phyloP scores from a whole-genome alignment of 257 asterid genomes.

The Avicennia marina region DNA sequence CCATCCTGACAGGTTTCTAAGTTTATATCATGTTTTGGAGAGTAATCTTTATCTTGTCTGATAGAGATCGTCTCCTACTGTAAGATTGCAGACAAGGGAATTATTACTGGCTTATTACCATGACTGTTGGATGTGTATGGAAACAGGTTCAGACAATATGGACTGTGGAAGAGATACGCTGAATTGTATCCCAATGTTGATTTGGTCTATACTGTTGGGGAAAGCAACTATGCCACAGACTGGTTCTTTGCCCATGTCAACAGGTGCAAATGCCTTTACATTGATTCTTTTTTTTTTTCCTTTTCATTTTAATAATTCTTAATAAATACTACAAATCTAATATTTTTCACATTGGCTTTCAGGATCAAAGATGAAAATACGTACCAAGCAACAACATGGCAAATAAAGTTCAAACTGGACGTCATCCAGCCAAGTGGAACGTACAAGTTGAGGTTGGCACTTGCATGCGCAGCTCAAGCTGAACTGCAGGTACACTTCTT shows the following conservation, averaged over 20 bases:
- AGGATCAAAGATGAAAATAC: conserved; percentile 49
- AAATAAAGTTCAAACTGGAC: conserved; percentile 57
- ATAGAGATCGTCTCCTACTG: not conserved
- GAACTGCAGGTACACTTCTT: conserved; percentile 71
- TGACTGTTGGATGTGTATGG: not conserved
- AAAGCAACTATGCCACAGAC: conserved; percentile 55
- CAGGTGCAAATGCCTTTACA: conserved; percentile 45
- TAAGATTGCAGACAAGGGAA: not conserved
- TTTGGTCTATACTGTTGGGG: conserved; percentile 54
- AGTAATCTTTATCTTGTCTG: too few species aligned
- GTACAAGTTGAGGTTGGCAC: conserved; percentile 61
- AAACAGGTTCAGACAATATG: conserved; percentile 59
- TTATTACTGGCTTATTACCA: not conserved
- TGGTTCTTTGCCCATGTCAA: conserved; percentile 83
- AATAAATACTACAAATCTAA: too few species aligned
- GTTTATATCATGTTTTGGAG: not conserved
- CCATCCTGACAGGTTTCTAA: conserved; percentile 50
- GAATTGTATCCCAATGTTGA: conserved; percentile 61
- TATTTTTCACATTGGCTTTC: too few species aligned
- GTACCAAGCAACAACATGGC: conserved; percentile 81
- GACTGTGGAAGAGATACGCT: conserved; percentile 66
- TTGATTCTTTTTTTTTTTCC: not conserved
- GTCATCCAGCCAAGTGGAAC: conserved; percentile 30
- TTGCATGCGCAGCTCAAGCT: conserved; percentile 74
- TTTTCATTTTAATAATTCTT: too few species aligned